A percentile compares a stretch with the other conserved stretches of the same genome.
These are phyloP conservation scores for Incumbomyces lentus DNA, from an alignment of 2,329 filamentous ascomycete species.

Conservation along the genomic window DNA sequence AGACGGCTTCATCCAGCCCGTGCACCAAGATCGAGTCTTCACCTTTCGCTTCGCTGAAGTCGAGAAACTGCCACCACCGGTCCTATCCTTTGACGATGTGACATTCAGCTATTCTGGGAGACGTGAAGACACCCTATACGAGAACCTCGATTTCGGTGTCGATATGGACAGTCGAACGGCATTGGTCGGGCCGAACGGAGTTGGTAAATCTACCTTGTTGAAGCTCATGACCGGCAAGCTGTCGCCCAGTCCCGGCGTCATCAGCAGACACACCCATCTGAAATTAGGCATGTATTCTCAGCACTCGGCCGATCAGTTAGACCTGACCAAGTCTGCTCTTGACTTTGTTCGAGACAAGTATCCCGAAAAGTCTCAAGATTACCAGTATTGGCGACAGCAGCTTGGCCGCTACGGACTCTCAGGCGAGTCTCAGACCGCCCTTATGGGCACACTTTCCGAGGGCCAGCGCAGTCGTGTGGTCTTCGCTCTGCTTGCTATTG, in stretches of 20 bases:
- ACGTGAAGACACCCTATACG: slow-evolving; percentile 82
- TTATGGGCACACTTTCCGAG: slow-evolving; percentile 96
- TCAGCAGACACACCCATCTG: slow-evolving; percentile 91
- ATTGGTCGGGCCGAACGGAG: slow-evolving; percentile 96
- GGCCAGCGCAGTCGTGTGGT: slow-evolving; percentile 98
- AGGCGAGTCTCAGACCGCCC: slow-evolving; percentile 86
- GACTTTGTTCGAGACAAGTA: slow-evolving; percentile 98
- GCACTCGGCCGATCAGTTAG: slow-evolving; percentile 96
- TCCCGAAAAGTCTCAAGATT: slow-evolving; percentile 77
- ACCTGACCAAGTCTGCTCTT: slow-evolving; percentile 92
- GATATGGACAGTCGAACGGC: slow-evolving; percentile 99
- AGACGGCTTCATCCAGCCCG: slow-evolving; percentile 93
- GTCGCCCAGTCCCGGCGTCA: slow-evolving; percentile 65
- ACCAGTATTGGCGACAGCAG: slow-evolving; percentile 99
- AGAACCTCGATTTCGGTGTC: slow-evolving; percentile 93
- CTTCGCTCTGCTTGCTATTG: slow-evolving; percentile 90
- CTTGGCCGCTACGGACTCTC: slow-evolving; percentile 88
- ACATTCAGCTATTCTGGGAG: slow-evolving; percentile 97
- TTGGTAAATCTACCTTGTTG: slow-evolving; percentile 93
- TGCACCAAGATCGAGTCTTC: slow-evolving; percentile 76
- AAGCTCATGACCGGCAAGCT: slow-evolving; percentile 95
- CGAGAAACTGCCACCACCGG: slow-evolving; percentile 96
- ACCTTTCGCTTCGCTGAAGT: slow-evolving; percentile 97
- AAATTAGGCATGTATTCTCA: slow-evolving; percentile 98
- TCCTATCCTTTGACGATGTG: slow-evolving; percentile 91